Percentiles rank a stretch among this genome's conserved stretches.
Evolutionary conservation across 495 filamentous ascomycete genomes (phyloP).

Genomic region (Penicillium longicatenatum): DNA sequence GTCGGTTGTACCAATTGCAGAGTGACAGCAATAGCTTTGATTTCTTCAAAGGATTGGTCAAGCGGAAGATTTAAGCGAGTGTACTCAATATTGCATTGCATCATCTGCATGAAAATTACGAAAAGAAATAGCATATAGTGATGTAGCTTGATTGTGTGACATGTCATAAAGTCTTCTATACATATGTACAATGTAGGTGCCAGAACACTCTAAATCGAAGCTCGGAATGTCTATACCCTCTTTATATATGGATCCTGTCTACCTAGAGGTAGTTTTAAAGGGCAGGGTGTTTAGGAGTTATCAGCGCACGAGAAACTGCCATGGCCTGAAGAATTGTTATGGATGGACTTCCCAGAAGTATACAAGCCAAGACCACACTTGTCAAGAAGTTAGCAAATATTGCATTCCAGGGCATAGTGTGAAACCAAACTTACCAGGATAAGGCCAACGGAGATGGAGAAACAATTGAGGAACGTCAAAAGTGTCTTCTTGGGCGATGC

Average conservation of each 20-base stretch:
- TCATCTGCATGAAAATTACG: background rate
- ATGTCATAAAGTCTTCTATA: no score
- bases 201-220: no score
- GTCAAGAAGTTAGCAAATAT: slow-evolving; percentile 7
- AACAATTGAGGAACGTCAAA: slow-evolving; percentile 34
- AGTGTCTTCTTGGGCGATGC: slow-evolving; percentile 33
- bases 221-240: no score
- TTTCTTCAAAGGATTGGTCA: slow-evolving; percentile 88
- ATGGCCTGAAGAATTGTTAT: slow-evolving; percentile 34
- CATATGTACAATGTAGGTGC: no score
- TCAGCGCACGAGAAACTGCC: slow-evolving; percentile 47
- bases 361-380: slow-evolving; percentile 49
- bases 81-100: background rate
- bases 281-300: slow-evolving; percentile 19
- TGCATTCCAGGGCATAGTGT: background rate
- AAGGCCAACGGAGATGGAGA: slow-evolving; percentile 35
- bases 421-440: slow-evolving; percentile 30
- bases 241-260: no score
- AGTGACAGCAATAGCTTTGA: slow-evolving; percentile 99
- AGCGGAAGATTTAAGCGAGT: slow-evolving; percentile 60
- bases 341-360: slow-evolving; percentile 44
- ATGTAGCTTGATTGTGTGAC: no score
- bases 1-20: slow-evolving; percentile 80
- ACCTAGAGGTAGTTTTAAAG: no score
- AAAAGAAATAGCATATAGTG: no score